Evolutionary conservation across 495 filamentous ascomycete genomes (phyloP), one percentile per base, ranked within the genome.

Genomic region (Lentithecium fluviatile): DNA sequence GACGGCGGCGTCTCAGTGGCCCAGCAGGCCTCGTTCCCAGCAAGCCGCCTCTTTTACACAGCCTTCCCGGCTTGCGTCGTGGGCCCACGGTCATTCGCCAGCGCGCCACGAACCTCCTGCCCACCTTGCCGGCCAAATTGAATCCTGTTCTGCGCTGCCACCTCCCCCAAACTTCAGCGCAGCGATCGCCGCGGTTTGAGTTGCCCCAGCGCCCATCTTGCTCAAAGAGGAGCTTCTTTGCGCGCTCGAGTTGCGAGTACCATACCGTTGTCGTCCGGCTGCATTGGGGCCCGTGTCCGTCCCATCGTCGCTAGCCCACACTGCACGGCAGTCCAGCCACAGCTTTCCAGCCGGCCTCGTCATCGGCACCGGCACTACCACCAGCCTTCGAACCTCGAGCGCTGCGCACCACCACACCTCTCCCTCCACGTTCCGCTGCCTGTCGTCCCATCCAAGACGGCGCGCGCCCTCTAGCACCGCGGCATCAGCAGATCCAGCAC

Each of bases 311-410:
- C 13, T 46, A 26, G 1, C n/a, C 8, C 15, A 24, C 11, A 32
- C 15, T 40, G 17, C 34, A 34, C 58, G 52, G 42, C 52, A 51
- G 29, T 56, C 59, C 62, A 65, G 62, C 62, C 62, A 65, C 62
- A 59, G 15, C 23, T 45, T 46, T 26, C 58, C 50, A 45, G 58
- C 52, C 58, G 58, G 38, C 61, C 55, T 64, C 62, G 62, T 59
- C 62, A 48, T 65, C 62, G 62, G 59, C 62, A 65, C 59, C 62
- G 62, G 62, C 62, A 58, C 53, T 11, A 47, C 42, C 19, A 49
- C 24, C 45, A 32, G 29, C 46, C 56, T 34, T 34, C 24, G 45
- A 42, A 20, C 13, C 40, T 43, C 40, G 15, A 3, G 40, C 40
- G 40, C 40, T 43, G 40, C 40, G 52, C 37, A 56, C 52, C 52